These are phyloP conservation scores for Suillus brevipes DNA, from an alignment of 768 basidiomycete species.

Conservation along the genomic window DNA sequence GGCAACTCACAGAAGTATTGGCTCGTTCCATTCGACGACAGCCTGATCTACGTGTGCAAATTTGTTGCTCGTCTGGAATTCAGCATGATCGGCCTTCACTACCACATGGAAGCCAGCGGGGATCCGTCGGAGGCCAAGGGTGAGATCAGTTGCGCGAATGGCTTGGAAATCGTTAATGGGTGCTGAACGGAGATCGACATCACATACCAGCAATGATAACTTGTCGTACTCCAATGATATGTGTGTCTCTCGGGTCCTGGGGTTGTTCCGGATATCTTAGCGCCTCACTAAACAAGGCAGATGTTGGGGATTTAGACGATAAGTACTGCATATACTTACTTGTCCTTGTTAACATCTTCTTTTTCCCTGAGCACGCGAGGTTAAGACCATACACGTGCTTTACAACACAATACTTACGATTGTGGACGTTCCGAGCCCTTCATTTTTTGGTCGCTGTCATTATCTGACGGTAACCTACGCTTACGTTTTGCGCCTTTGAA, in stretches of 20 bases:
- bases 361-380: background rate
- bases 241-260: background rate
- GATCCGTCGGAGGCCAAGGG: constrained; percentile 2
- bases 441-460: background rate
- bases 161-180: constrained; percentile 1
- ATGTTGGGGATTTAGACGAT: background rate
- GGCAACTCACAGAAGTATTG: background rate
- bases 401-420: background rate
- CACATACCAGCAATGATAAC: background rate
- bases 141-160: constrained; percentile 13
- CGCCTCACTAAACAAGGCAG: background rate
- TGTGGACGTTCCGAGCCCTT: background rate
- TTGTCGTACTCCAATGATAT: background rate
- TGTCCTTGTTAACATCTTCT: background rate
- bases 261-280: accelerated
- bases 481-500: background rate
- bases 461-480: background rate
- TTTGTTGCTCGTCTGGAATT: constrained; percentile 1
- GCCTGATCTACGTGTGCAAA: background rate
- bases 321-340: background rate
- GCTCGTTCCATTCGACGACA: constrained; percentile 5
- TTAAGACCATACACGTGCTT: background rate
- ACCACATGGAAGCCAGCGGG: constrained; percentile 16
- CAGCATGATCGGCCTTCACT: background rate
- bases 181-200: background rate